Evolutionary conservation across 2,329 filamentous ascomycete species (phyloP).

Genomic region (Pleurostoma richardsiae): DNA sequence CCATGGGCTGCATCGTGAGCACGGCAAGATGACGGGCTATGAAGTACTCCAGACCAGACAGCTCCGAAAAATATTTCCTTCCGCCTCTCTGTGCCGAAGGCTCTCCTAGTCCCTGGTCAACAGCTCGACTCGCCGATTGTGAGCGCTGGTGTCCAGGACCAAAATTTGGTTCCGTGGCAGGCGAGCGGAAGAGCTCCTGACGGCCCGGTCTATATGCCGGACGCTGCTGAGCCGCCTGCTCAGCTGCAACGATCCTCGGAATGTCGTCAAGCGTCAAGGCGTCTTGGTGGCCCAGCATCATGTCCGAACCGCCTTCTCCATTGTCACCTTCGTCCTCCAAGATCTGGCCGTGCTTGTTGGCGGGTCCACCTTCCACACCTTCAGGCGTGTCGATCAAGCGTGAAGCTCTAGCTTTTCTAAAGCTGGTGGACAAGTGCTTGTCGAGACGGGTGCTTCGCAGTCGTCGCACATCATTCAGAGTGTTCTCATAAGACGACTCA

Average conservation of each 20-base stretch:
- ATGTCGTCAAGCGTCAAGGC: constrained; percentile 94
- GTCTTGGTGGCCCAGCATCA: constrained; percentile 86
- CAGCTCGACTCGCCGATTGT: constrained; percentile 49
- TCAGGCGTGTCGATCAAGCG: constrained; percentile 81
- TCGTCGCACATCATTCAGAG: constrained; percentile 88
- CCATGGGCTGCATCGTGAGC: constrained; percentile 85
- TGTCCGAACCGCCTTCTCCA: constrained; percentile 66
- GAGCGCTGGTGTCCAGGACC: constrained; percentile 63
- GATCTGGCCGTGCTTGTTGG: constrained; percentile 58
- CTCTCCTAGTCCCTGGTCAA: constrained; percentile 47
- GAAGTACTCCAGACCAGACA: constrained; percentile 94
- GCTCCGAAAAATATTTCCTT: constrained; percentile 91
- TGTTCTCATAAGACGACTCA: constrained; percentile 85
- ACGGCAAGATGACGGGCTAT: constrained; percentile 95
- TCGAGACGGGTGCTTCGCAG: constrained; percentile 90
- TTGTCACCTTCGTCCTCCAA: constrained; percentile 71
- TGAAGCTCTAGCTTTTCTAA: constrained; percentile 84
- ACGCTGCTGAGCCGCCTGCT: constrained; percentile 87
- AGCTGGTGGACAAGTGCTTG: constrained; percentile 88
- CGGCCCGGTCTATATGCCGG: constrained; percentile 68
- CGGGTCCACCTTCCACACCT: constrained; percentile 53
- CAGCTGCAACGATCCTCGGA: constrained; percentile 88
- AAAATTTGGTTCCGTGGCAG: constrained; percentile 57
- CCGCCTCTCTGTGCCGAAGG: constrained; percentile 47
- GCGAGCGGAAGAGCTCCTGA: constrained; percentile 58